phyloP scores from a whole-genome alignment of 305 asterid species.

The Solanum hybrid region DNA sequence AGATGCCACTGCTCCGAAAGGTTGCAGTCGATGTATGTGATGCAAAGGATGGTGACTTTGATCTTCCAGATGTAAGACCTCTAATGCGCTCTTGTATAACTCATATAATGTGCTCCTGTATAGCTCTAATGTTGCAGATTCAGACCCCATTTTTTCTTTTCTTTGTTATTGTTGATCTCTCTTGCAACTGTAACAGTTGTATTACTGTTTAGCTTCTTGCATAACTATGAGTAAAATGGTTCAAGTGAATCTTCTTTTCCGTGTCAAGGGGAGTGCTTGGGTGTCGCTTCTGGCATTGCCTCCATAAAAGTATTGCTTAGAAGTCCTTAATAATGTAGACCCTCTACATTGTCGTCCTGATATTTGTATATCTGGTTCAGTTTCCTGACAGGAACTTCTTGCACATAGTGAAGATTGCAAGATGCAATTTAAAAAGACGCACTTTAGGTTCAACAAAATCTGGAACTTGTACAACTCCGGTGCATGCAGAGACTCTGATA shows the following conservation, averaged over 20 bases:
- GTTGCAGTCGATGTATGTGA: slow-evolving; percentile 81
- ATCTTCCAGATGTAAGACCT: slow-evolving; percentile 55
- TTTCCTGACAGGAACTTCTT: slow-evolving; percentile 49
- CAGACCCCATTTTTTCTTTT: neutral
- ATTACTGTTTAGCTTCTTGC: neutral
- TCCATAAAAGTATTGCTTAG: neutral
- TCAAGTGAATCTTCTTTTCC: neutral
- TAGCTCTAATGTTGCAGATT: neutral
- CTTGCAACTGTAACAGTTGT: neutral
- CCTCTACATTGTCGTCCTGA: neutral
- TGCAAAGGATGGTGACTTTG: slow-evolving; percentile 60
- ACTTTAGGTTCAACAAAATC: slow-evolving; percentile 17
- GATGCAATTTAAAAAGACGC: slow-evolving; percentile 50
- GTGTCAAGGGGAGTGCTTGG: neutral
- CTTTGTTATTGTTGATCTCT: neutral
- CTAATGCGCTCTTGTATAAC: neutral
- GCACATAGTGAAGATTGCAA: slow-evolving; percentile 54
- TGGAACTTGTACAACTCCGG: slow-evolving; percentile 35
- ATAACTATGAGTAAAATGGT: neutral
- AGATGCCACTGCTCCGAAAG: slow-evolving; percentile 88
- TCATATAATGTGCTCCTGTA: neutral
- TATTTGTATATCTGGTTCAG: slow-evolving; percentile 28
- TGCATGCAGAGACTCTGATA: slow-evolving; percentile 66
- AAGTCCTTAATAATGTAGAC: neutral
- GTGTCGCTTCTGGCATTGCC: neutral